Percentiles rank a stretch among this genome's conserved stretches.
These are phyloP conservation scores for Pulicaria dysenterica DNA, from an alignment of 129 eudicot genomes.

Conservation along the genomic window DNA sequence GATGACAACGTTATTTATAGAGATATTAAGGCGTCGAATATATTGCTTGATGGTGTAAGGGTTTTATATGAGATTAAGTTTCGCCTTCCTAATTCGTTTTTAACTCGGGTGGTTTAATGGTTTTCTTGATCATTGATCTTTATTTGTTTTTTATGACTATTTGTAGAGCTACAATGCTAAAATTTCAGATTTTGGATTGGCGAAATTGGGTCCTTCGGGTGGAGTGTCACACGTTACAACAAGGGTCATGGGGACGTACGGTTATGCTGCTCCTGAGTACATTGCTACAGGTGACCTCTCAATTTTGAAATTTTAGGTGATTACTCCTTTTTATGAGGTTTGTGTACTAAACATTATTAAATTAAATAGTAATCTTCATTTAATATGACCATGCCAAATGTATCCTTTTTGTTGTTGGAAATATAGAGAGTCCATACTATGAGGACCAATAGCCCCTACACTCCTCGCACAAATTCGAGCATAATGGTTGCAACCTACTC, in stretches of 20 bases:
- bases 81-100: neutral
- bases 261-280: conserved; percentile 95
- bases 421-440: neutral
- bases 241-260: conserved; percentile 79
- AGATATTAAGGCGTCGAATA: conserved; percentile 86
- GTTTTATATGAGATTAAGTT: neutral
- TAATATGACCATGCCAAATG: neutral
- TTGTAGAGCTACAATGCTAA: conserved; percentile 75
- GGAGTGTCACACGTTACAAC: conserved; percentile 80
- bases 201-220: conserved; percentile 76
- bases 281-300: conserved; percentile 73
- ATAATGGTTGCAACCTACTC: no score
- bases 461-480: no score
- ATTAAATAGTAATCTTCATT: neutral
- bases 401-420: neutral
- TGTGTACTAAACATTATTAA: neutral
- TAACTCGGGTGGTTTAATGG: neutral
- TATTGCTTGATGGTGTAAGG: conserved; percentile 86
- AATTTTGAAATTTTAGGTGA: conserved; percentile 7
- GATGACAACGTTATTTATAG: conserved; percentile 74
- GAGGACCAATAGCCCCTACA: no score
- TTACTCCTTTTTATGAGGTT: neutral
- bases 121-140: conserved; percentile 1
- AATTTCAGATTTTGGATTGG: conserved; percentile 84
- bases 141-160: neutral